phyloP scores from a whole-genome alignment of 1,139 yeast species.

The Debaryomyces subglobosus region DNA sequence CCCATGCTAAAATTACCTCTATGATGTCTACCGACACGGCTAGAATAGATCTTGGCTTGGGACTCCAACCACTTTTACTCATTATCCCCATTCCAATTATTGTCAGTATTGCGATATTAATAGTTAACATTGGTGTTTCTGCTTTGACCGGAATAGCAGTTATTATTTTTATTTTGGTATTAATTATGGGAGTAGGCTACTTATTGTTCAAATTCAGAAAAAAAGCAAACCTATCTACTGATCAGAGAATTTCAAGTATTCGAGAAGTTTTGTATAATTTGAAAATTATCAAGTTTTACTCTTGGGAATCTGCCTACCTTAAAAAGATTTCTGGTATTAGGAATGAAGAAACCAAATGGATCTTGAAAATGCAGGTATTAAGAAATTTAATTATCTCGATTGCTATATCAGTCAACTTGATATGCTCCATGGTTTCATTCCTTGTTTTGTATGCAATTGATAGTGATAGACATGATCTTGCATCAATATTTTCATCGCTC shows the following conservation, averaged over 20 bases:
- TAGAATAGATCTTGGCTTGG: conserved; percentile 74
- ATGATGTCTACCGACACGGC: conserved; percentile 81
- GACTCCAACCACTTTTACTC: conserved; percentile 67
- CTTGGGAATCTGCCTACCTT: conserved; percentile 63
- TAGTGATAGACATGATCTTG: conserved; percentile 50
- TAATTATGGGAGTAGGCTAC: conserved; percentile 38
- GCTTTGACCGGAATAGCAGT: conserved; percentile 65
- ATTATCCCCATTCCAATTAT: conserved; percentile 64
- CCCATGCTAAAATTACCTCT: conserved; percentile 41
- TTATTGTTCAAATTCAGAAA: conserved; percentile 46
- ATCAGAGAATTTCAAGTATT: conserved; percentile 59
- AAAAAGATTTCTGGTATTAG: conserved; percentile 47
- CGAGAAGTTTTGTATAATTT: conserved; percentile 67
- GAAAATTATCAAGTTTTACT: conserved; percentile 69
- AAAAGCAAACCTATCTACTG: conserved; percentile 54
- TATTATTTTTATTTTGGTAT: conserved; percentile 37
- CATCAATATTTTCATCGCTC: conserved; percentile 72
- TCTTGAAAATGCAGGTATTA: conserved; percentile 50
- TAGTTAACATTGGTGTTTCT: conserved; percentile 72
- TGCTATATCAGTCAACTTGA: conserved; percentile 58
- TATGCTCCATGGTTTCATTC: conserved; percentile 72
- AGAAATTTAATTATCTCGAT: conserved; percentile 61
- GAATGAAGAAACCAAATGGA: conserved; percentile 47
- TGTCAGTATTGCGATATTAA: conserved; percentile 63
- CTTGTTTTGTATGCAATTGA: conserved; percentile 59